A percentile compares a stretch with the other conserved stretches of the same genome.
Evolutionary conservation across 164 flowering plant species (phyloP).

Genomic region (Macadamia integrifolia): DNA sequence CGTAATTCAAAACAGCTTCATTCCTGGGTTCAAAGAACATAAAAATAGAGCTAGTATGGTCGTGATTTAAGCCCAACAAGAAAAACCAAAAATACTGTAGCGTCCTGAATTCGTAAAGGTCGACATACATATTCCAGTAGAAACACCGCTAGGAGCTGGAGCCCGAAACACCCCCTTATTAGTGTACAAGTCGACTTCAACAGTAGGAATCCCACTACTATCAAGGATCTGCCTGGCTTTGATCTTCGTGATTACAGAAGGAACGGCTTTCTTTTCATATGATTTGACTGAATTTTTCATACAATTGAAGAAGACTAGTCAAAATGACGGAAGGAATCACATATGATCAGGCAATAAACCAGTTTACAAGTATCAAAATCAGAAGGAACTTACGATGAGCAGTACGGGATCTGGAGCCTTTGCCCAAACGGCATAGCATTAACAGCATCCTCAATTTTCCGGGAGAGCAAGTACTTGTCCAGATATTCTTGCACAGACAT

Average conservation of each 20-base stretch:
- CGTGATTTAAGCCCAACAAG: neutral
- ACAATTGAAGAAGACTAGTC: neutral
- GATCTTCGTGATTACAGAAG: slow-evolving; percentile 81
- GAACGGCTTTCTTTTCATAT: slow-evolving; percentile 74
- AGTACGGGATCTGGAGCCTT: slow-evolving; percentile 93
- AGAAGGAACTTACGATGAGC: slow-evolving; percentile 58
- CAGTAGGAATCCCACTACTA: slow-evolving; percentile 94
- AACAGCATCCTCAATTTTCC: slow-evolving; percentile 96
- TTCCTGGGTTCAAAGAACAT: slow-evolving; percentile 40
- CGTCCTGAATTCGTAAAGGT: too few relatives aligned
- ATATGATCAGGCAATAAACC: neutral
- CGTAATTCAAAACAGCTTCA: slow-evolving; percentile 78
- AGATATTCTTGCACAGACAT: slow-evolving; percentile 98
- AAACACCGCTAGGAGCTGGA: slow-evolving; percentile 72
- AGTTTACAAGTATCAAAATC: neutral
- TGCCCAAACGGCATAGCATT: slow-evolving; percentile 93
- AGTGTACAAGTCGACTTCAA: slow-evolving; percentile 85
- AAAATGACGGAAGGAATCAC: neutral
- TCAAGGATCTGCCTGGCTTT: slow-evolving; percentile 92
- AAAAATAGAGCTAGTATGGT: neutral
- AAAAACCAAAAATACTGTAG: neutral
- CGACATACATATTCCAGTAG: slow-evolving; percentile 57
- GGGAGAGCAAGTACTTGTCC: slow-evolving; percentile 89
- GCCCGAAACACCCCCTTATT: slow-evolving; percentile 93
- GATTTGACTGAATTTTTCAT: slow-evolving; percentile 56